These are phyloP conservation scores for Isoetes taiwanensis DNA, from an alignment of 75 land plant species.

Conservation along the genomic window DNA sequence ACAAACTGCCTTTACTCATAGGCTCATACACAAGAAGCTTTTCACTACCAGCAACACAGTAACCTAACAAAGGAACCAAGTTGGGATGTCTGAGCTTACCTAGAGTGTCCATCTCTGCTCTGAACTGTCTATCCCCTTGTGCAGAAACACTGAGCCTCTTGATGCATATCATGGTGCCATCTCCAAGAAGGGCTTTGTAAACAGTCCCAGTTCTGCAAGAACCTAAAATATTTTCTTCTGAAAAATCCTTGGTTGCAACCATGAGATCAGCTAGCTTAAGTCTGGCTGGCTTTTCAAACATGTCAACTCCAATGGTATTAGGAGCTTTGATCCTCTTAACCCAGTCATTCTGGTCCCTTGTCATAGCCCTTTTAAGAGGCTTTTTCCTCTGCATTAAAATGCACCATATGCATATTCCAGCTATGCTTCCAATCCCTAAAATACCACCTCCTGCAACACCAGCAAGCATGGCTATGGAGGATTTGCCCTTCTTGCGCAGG, in stretches of 20 bases:
- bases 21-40: constrained; percentile 68
- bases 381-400: too few species aligned
- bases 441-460: too few species aligned
- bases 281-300: constrained; percentile 81
- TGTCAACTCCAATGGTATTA: constrained; percentile 40
- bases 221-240: constrained; percentile 47
- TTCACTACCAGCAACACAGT: constrained; percentile 65
- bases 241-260: constrained; percentile 71
- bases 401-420: too few species aligned
- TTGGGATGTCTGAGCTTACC: constrained; percentile 55
- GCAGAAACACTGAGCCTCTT: constrained; percentile 64
- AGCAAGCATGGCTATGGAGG: too few species aligned
- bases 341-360: constrained; percentile 40
- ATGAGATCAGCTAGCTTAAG: constrained; percentile 65
- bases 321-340: constrained; percentile 26
- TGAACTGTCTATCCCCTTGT: constrained; percentile 59
- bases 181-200: constrained; percentile 59
- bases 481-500: too few species aligned
- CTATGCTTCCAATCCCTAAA: too few species aligned
- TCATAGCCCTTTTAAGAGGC: background rate
- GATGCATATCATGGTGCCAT: constrained; percentile 62
- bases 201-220: constrained; percentile 60
- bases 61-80: constrained; percentile 78
- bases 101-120: constrained; percentile 68
- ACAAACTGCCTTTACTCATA: constrained; percentile 67